A percentile compares a stretch with the other conserved stretches of the same genome.
These are phyloP conservation scores for Bertia moriformis DNA, from an alignment of 2,329 filamentous ascomycete genomes.

Conservation along the genomic window DNA sequence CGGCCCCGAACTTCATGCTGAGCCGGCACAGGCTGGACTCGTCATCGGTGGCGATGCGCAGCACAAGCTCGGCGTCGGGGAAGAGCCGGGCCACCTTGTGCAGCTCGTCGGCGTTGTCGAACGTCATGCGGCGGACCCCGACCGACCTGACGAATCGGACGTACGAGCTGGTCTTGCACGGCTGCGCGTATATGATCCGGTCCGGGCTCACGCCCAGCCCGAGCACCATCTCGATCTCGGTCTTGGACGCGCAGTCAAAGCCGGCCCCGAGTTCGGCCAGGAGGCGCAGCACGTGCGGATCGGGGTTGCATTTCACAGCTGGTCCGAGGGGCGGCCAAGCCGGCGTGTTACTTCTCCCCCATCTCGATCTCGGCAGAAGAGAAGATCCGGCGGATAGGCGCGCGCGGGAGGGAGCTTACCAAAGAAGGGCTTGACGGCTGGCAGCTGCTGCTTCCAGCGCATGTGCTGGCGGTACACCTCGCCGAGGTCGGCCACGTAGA, in stretches of 20 bases:
- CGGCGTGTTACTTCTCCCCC: background rate
- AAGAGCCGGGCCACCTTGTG: conserved; percentile 93
- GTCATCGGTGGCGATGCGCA: conserved; percentile 93
- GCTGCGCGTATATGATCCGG: conserved; percentile 96
- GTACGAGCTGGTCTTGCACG: conserved; percentile 98
- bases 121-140: conserved; percentile 95
- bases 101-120: conserved; percentile 94
- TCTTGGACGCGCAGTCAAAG: conserved; percentile 96
- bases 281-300: conserved; percentile 74
- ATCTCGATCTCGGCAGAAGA: background rate
- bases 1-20: conserved; percentile 93
- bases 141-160: conserved; percentile 74
- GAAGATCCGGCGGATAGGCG: background rate
- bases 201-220: conserved; percentile 68
- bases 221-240: conserved; percentile 86
- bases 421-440: conserved; percentile 90
- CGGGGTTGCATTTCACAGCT: conserved; percentile 99
- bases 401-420: conserved; percentile 36
- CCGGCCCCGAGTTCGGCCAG: conserved; percentile 79
- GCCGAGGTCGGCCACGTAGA: conserved; percentile 95
- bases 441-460: conserved; percentile 90
- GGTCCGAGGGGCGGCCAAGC: conserved; percentile 5
- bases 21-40: conserved; percentile 85
- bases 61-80: conserved; percentile 76
- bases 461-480: conserved; percentile 98